Base-by-base conservation (phyloP, 768 basidiomycete species). In the Phlegmacium glaucopus region DNA sequence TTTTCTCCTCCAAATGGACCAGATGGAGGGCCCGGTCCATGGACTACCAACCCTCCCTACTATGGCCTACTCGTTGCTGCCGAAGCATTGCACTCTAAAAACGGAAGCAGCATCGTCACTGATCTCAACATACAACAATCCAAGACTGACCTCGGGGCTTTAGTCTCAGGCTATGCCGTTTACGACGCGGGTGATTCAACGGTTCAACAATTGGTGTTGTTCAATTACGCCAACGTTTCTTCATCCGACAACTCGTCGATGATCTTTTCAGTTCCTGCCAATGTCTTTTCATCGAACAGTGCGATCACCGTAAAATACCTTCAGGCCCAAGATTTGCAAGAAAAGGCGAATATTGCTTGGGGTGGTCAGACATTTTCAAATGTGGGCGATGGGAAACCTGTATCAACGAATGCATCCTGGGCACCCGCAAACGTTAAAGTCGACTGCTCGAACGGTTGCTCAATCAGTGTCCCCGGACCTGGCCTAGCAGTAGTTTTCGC, bases 341-440 rank as follows among this genome's bases (percentile, higher is more conserved):
- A 82, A 62, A 71, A 72, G 51, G 71, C 65, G 47, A 68, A 78
- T 37, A 82, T 85, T 58, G 71, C 74, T 7, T 87, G 82, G 82
- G 81, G 79, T 15, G 79, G 77, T 10, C 69, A 80, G 57, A 76
- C 77, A 1, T 71, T 71, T 52, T 59, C 63, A 3, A 69, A 69
- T 13, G 67, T 70, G 1, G 70, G 65, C 1, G 70, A 76, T 56
- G 75, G 75, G 27, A 62, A 52, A 29, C 56, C 70, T 16, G 58
- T 70, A 45, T 46, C 64, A 15, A 47, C 50, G 32, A 62, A 47
- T 10, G 60, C 64, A 3, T 46, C 59, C n/a, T 73, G 70, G 71
- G 67, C 64, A 2, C 58, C 64, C 11, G 55, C 65, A 5, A 74
- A 73, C 53, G 42, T 61, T 42, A 52, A 69, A 12, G 43, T 72